Evolutionary conservation across 345 rosid genomes (phyloP), one percentile per base, ranked within the genome.

Genomic region (Camelina neglecta): DNA sequence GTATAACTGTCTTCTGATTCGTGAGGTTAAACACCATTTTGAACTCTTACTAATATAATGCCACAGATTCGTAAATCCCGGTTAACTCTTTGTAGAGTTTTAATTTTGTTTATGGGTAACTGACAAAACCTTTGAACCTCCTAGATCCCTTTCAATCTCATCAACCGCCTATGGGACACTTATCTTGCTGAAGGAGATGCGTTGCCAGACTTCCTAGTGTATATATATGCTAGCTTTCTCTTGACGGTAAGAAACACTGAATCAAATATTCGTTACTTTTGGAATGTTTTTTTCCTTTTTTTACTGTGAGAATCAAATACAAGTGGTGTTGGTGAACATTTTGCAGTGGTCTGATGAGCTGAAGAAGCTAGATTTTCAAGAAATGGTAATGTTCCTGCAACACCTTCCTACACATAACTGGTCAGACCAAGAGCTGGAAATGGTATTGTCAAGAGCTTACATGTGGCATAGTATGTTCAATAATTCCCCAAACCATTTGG

Each of bases 151-250:
- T 95, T 92, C 73, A 79, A 82, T 82, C 93, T 95, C 44, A 94
- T 92, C 60, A 87, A 82, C 47, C 96, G 99, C 49, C 80, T 95
- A 72, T 95, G 99, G 99, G 99, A 95, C 88, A 95, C 99, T 6
- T 95, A 95, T 78, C 99, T 95, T 42, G 98, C 99, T 26, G 96
- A 92, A 84, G 98, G 99, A 72, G 98, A 95, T 78, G 97, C 98
- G 16, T 81, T 92, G 81, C 98, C 99, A 1, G 98, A 92, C 76
- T 95, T 95, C 84, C 98, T 95, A 24, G 91, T 95, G 67, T 95
- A 95, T 80, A 92, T 95, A 74, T 95, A 86, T 69, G 94, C 97
- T 68, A 92, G 99, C 86, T 95, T 95, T 79, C 92, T 95, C 77
- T 73, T 90, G 79, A 90, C 97, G 85, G 99, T 92, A 79, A 85